phyloP scores from a whole-genome alignment of 495 filamentous ascomycete genomes.

The Pseudoneurospora amorphoporcata region DNA sequence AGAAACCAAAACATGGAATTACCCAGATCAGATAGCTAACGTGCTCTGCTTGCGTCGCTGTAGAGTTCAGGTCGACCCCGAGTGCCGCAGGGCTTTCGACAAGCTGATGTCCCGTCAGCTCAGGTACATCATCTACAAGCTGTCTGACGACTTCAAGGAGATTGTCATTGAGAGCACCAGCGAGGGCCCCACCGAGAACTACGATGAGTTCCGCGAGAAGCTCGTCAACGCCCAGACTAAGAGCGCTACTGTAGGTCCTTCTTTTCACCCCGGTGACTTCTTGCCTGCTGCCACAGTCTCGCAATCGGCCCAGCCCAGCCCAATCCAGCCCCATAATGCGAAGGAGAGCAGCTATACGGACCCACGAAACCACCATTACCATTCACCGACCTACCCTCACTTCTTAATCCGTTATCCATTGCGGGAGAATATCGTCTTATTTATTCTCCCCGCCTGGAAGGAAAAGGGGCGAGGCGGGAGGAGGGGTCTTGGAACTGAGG shows the following conservation, averaged over 20 bases:
- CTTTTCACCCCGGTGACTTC: background rate
- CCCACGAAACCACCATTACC: background rate
- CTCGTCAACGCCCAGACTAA: slow-evolving; percentile 52
- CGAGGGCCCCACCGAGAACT: slow-evolving; percentile 40
- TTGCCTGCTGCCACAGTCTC: background rate
- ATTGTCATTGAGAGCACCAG: slow-evolving; percentile 71
- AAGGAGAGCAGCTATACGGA: background rate
- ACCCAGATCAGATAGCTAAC: slow-evolving; percentile 16
- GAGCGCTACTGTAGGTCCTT: slow-evolving; percentile 28
- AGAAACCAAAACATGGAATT: background rate
- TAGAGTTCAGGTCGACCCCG: slow-evolving; percentile 68
- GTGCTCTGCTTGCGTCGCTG: background rate
- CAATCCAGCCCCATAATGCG: background rate
- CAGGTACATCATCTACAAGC: slow-evolving; percentile 97
- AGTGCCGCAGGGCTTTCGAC: slow-evolving; percentile 78
- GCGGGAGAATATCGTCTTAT: background rate
- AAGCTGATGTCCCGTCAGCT: slow-evolving; percentile 78
- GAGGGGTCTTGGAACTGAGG: background rate
- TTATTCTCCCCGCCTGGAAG: background rate
- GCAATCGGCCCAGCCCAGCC: background rate
- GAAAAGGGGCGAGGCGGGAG: background rate
- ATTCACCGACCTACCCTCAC: background rate
- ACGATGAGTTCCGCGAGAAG: slow-evolving; percentile 71
- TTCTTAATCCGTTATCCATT: background rate
- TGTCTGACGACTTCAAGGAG: slow-evolving; percentile 82